phyloP scores from a whole-genome alignment of 331 rosid genomes.

The Cydonia oblonga region DNA sequence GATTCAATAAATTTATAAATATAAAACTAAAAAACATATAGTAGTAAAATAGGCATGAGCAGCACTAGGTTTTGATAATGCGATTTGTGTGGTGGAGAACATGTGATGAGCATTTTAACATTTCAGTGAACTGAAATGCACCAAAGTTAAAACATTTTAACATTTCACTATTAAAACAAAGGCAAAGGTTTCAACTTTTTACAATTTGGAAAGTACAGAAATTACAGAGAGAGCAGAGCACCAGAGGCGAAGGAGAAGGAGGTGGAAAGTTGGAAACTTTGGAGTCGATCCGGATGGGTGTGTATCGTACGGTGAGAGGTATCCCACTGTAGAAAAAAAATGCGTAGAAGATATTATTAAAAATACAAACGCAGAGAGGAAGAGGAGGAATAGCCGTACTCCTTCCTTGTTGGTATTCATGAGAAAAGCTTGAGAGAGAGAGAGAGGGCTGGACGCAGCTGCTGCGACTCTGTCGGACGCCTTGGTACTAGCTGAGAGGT shows the following conservation, averaged over 20 bases:
- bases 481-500: not conserved
- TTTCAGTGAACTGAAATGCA: no score
- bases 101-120: no score
- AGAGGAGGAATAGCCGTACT: no score
- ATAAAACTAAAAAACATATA: no score
- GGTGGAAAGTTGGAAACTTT: not conserved
- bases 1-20: no score
- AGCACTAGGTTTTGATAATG: no score
- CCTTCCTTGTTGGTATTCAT: no score
- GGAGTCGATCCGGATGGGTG: constrained; percentile 1
- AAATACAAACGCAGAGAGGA: not conserved
- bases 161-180: not conserved
- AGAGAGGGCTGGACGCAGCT: not conserved
- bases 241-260: not conserved
- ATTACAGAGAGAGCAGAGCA: not conserved
- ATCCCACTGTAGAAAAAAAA: not conserved
- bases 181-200: not conserved
- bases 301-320: no score
- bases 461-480: constrained; percentile 2
- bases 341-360: not conserved
- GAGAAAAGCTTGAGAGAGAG: no score
- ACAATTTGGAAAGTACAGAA: not conserved
- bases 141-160: no score
- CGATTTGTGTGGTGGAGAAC: no score
- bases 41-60: no score